Conservation (phyloP, 148 eudicot species). For the Gaultheria prostrata region DNA sequence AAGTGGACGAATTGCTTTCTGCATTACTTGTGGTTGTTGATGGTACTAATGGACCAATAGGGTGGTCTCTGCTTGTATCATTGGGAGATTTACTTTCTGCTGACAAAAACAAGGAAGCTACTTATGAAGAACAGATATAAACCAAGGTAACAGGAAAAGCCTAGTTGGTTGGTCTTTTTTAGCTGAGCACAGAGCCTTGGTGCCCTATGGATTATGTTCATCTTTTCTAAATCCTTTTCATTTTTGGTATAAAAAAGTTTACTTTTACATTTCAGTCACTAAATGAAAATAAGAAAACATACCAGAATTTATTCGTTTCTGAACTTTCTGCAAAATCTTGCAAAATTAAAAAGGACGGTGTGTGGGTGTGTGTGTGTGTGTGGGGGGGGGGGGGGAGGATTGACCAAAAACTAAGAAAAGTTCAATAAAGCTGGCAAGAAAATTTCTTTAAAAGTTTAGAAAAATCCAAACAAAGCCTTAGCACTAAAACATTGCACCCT, state of each 20-base stretch:
- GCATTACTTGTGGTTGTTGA: slow-evolving; percentile 58
- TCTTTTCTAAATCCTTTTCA: neutral
- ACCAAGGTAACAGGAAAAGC: slow-evolving; percentile 2
- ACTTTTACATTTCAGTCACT: neutral
- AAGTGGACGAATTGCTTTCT: slow-evolving; percentile 57
- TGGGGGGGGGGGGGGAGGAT: no score
- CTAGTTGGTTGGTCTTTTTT: slow-evolving; percentile 1
- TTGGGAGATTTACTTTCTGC: slow-evolving; percentile 52
- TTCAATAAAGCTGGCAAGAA: neutral
- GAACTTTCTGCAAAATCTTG: neutral
- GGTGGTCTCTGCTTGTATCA: slow-evolving; percentile 45
- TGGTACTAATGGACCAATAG: slow-evolving; percentile 35
- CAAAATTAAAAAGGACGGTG: no score
- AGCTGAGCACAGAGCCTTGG: neutral
- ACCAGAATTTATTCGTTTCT: neutral
- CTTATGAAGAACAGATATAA: neutral
- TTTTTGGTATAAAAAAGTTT: neutral
- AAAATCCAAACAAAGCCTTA: neutral
- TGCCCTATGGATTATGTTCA: neutral
- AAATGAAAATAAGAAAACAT: neutral
- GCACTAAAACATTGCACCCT: neutral
- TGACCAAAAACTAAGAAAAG: neutral
- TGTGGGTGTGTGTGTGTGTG: no score
- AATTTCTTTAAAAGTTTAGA: neutral
- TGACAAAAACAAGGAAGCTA: slow-evolving; percentile 17